Evolutionary conservation across 2,329 filamentous ascomycete species (phyloP).

Genomic region (Dactylellina haptotyla): DNA sequence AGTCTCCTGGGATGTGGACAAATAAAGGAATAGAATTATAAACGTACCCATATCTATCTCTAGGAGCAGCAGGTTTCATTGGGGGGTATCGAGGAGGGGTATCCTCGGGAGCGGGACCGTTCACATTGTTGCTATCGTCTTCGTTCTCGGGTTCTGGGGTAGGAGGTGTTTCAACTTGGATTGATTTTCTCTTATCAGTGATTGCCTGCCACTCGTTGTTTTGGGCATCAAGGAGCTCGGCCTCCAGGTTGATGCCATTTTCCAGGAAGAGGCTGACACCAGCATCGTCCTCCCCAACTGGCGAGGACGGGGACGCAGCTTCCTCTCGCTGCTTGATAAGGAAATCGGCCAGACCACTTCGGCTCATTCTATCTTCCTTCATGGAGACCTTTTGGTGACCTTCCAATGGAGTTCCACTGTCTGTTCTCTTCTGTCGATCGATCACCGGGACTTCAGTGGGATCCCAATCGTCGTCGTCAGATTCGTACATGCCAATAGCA

Average conservation of each 20-base stretch:
- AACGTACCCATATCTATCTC: conserved; percentile 58
- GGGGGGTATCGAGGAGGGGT: conserved; percentile 47
- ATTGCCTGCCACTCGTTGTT: conserved; percentile 52
- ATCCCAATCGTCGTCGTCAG: conserved; percentile 57
- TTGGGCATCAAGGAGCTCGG: conserved; percentile 43
- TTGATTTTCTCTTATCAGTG: conserved; percentile 45
- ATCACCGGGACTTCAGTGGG: conserved; percentile 55
- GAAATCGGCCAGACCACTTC: conserved; percentile 55
- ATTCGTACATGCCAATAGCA: conserved; percentile 58
- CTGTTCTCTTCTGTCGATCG: conserved; percentile 56
- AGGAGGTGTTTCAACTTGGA: conserved; percentile 9
- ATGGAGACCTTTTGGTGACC: conserved; percentile 54
- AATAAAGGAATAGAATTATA: conserved; percentile 4
- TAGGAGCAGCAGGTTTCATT: conserved; percentile 45
- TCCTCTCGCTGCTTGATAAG: conserved; percentile 54
- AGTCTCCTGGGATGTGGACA: conserved; percentile 30
- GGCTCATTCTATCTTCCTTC: conserved; percentile 54
- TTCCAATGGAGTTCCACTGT: conserved; percentile 56
- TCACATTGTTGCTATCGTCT: conserved; percentile 34
- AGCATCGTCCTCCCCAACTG: conserved; percentile 45
- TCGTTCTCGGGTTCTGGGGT: conserved; percentile 15
- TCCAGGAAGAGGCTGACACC: conserved; percentile 52
- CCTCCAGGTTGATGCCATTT: conserved; percentile 42
- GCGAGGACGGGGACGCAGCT: conserved; percentile 52
- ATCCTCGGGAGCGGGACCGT: conserved; percentile 39